Evolutionary conservation across 148 eudicot genomes (phyloP).

Genomic region (Limonium bicolor): DNA sequence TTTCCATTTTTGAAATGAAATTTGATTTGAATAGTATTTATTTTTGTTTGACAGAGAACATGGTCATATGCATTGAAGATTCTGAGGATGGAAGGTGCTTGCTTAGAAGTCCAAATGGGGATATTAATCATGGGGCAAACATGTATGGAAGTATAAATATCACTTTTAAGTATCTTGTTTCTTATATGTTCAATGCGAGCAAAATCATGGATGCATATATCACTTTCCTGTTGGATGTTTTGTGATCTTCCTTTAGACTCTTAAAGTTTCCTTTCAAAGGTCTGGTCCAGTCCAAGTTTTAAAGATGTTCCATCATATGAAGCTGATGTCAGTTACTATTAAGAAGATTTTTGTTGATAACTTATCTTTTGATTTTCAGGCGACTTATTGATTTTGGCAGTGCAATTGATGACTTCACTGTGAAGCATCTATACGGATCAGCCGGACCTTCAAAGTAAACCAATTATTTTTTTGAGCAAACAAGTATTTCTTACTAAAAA

Average conservation of each 20-base stretch:
- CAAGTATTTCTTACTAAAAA: neutral
- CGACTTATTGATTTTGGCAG: constrained; percentile 98
- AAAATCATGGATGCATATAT: too few relatives aligned
- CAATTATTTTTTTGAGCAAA: too few relatives aligned
- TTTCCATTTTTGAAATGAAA: too few relatives aligned
- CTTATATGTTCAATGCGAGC: neutral
- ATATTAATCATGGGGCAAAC: constrained; percentile 34
- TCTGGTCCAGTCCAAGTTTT: too few relatives aligned
- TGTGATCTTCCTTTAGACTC: too few relatives aligned
- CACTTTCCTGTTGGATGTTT: too few relatives aligned
- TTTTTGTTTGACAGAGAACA: constrained; percentile 61
- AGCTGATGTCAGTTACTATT: too few relatives aligned
- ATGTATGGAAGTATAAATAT: constrained; percentile 34
- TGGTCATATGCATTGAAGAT: constrained; percentile 94
- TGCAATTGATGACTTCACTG: constrained; percentile 70
- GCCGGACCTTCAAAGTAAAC: constrained; percentile 92
- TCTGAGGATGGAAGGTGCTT: constrained; percentile 64
- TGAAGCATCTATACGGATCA: constrained; percentile 64
- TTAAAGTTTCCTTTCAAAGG: too few relatives aligned
- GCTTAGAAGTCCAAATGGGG: constrained; percentile 37
- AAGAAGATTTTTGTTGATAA: neutral
- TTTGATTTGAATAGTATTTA: constrained; percentile 7
- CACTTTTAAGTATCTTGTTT: constrained; percentile 1
- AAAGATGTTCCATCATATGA: too few relatives aligned
- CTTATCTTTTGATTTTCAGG: constrained; percentile 24